Evolutionary conservation across 495 filamentous ascomycete genomes (phyloP), one percentile per base, ranked within the genome.

Genomic region (Pseudotulostoma volvatum): DNA sequence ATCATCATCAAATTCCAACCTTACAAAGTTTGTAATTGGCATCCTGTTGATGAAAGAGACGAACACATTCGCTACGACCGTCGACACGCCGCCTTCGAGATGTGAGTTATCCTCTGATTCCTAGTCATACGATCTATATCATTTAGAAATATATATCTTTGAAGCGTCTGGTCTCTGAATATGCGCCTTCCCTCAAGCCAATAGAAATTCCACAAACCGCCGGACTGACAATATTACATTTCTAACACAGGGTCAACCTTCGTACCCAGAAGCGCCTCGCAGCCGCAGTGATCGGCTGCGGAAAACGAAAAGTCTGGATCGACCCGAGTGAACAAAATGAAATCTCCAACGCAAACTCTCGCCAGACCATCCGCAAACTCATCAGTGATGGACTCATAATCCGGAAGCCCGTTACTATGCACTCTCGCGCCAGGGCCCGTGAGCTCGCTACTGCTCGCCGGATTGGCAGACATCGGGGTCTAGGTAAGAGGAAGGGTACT

Each of bases 401-500:
- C 77, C 81, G 82, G 71, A 99, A 99, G 74, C 90, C 90, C 55
- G 85, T 93, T 53, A 93, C 86, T 57, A 93, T 96, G 86, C 90
- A 99, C 79, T 96, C 92, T 49, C 84, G 92, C 63, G 76, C 82
- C 46, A 81, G 92, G 52, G 88, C 90, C 57, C 82, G 90, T 52
- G 83, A 84, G 60, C 71, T 96, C 59, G 84, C 76, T 60, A 79
- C 78, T 44, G 83, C 90, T 59, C 77, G 86, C 65, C 71, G 87
- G 48, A 81, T 85, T 58, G 90, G 90, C 52, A 76, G 90, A 71
- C 90, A 99, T 74, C 79, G 88, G 52, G 90, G 90, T 59, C 88
- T 93, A 69, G 90, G 90, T 79, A 99, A 99, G 84, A 82, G 90
- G 65, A 96, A 96, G 87, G 90, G 90, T 93, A 96, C 90, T 61